Evolutionary conservation across 2,329 filamentous ascomycete genomes (phyloP), one percentile per base, ranked within the genome.

Genomic region (Sporothrix curviconia): DNA sequence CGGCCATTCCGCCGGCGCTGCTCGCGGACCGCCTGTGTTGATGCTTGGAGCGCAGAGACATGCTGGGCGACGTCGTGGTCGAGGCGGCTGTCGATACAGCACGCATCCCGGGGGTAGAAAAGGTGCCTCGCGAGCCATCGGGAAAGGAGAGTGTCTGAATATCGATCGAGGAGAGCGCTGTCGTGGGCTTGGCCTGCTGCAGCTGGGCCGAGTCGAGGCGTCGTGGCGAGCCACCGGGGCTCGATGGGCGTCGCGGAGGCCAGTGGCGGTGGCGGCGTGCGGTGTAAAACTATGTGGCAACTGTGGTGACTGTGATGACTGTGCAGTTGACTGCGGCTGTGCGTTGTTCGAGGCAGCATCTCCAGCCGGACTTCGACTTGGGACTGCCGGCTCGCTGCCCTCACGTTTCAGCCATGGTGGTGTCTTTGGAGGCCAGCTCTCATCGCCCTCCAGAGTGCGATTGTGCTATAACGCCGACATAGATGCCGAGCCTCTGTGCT

Each of bases 111-210:
- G 68, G 68, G 22, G 69, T 75, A 50, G 78, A 71, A 65, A 87
- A 86, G 1, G 81, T 85, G 37, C 87, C 85, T 59, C 83, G 78
- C 19, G 82, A 82, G 57, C 82, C 84, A 68, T 90, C 88, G 11
- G 83, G 84, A 61, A 88, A 86, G 1, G 85, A 84, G 51, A 92
- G 78, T 0, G 87, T 89, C 64, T 90, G 87, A 56, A 92, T 86
- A 63, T 92, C 91, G 61, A 91, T 80, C 15, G 90, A 81, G 0
- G 90, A 92, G 14, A 97, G 68, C 9, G 91, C 91, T 1, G 91
- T 96, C 3, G 92, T 96, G 49, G 92, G 84, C 59, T 83, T 84
- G 1, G 87, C 84, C 62, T 75, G n/a, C n/a, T n/a, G 77, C 56
- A 76, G 66, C 7, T 63, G 65, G 2, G 46, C 65, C 46, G 72